phyloP scores from a whole-genome alignment of 768 basidiomycete species.

The Mycena rebaudengoi region DNA sequence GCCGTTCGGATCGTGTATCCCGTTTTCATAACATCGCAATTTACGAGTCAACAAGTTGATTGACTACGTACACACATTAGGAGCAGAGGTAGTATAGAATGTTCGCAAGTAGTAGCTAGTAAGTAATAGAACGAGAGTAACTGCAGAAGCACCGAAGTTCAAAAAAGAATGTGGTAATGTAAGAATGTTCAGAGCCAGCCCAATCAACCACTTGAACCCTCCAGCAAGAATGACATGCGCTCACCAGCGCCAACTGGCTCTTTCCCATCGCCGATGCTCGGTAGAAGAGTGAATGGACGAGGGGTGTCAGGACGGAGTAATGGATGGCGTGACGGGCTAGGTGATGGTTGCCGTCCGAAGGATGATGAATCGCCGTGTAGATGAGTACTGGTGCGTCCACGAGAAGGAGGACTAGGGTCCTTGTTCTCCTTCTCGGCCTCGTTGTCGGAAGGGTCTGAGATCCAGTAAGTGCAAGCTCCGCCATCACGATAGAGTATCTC shows the following conservation, averaged over 20 bases:
- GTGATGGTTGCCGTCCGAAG: no score
- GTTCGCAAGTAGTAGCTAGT: not conserved
- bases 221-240: no score
- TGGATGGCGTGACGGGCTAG: not conserved
- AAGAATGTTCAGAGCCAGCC: conserved; percentile 4
- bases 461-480: not conserved
- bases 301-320: not conserved
- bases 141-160: not conserved
- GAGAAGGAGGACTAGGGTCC: not conserved
- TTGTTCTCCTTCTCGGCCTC: not conserved
- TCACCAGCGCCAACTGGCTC: no score
- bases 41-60: conserved; percentile 6
- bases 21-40: conserved; percentile 41
- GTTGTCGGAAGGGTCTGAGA: not conserved
- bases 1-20: conserved; percentile 41
- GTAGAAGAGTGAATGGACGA: not conserved
- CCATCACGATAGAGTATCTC: conserved; percentile 15
- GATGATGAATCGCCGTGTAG: no score
- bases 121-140: not conserved
- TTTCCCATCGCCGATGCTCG: not conserved
- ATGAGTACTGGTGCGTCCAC: no score
- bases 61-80: not conserved
- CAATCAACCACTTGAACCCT: no score
- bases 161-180: not conserved
- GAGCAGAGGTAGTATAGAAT: not conserved